Evolutionary conservation across 139 green algal species (phyloP).

Genomic region (Auxenochlorella pyrenoidosa): DNA sequence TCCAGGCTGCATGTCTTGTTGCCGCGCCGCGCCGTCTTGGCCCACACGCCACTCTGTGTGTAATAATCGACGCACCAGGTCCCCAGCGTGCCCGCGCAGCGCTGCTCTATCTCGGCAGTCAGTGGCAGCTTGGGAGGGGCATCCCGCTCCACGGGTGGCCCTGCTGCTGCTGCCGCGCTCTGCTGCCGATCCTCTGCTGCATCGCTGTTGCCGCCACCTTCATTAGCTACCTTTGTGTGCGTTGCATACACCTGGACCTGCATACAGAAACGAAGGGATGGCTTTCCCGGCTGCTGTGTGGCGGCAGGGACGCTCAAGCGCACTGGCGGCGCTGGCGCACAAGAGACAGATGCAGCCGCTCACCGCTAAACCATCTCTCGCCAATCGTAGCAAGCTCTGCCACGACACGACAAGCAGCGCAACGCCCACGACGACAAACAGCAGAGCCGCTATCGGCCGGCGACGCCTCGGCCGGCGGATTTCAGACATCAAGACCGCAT

Average conservation of each 20-base stretch:
- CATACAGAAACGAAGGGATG: no score
- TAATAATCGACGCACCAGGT: slow-evolving; percentile 20
- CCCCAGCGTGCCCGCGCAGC: neutral
- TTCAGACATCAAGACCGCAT: no score
- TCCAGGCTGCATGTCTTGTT: slow-evolving; percentile 31
- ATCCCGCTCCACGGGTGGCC: no score
- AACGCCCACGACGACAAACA: neutral
- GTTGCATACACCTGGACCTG: neutral
- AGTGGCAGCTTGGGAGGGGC: neutral
- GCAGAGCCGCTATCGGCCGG: no score
- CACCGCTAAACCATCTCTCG: neutral
- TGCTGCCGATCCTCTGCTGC: no score
- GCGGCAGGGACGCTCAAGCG: neutral
- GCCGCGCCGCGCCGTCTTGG: neutral
- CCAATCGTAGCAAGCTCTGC: neutral
- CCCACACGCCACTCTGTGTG: neutral
- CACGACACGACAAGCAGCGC: neutral
- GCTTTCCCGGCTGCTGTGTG: neutral
- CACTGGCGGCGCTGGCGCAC: neutral
- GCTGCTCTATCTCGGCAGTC: neutral
- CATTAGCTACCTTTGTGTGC: neutral
- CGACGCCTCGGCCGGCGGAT: no score
- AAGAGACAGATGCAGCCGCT: neutral
- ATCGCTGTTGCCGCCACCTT: neutral
- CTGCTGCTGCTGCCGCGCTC: no score